These are phyloP conservation scores for Hansenula sp. DNA, from an alignment of 1,139 yeast species.

Conservation along the genomic window DNA sequence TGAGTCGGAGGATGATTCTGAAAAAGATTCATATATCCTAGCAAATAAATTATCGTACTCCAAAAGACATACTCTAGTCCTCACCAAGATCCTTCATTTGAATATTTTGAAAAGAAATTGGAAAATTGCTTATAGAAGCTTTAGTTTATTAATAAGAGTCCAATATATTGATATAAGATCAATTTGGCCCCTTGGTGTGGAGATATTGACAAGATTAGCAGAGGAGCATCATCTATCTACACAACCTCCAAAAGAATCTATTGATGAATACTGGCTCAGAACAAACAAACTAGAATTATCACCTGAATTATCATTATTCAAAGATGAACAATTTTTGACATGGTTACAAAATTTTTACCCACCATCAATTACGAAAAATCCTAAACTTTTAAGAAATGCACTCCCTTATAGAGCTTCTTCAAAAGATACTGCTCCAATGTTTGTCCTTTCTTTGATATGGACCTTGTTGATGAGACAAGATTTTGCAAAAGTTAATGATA, in stretches of 20 bases:
- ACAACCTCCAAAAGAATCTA: constrained; percentile 5
- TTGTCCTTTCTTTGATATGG: constrained; percentile 15
- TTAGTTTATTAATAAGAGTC: constrained; percentile 43
- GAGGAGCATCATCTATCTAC: constrained; percentile 10
- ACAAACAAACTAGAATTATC: constrained; percentile 3
- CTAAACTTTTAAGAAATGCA: background rate
- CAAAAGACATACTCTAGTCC: constrained; percentile 16
- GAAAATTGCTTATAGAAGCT: constrained; percentile 50
- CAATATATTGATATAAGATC: constrained; percentile 47
- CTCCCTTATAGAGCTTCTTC: constrained; percentile 12
- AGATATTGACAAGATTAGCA: constrained; percentile 28
- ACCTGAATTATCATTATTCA: constrained; percentile 1
- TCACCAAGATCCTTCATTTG: constrained; percentile 21
- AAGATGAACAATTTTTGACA: constrained; percentile 20
- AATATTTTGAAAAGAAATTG: constrained; percentile 46
- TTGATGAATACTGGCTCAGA: constrained; percentile 9
- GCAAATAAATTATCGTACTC: constrained; percentile 14
- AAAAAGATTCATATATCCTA: constrained; percentile 6
- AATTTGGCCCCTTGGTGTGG: constrained; percentile 59
- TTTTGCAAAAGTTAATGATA: constrained; percentile 14
- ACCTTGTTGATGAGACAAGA: constrained; percentile 14
- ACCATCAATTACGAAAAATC: background rate
- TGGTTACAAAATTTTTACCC: constrained; percentile 17
- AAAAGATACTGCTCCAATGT: constrained; percentile 9
- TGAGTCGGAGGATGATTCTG: constrained; percentile 11